These are phyloP conservation scores for Gossypium mustelinum DNA, from an alignment of 345 rosid genomes.

Conservation along the genomic window DNA sequence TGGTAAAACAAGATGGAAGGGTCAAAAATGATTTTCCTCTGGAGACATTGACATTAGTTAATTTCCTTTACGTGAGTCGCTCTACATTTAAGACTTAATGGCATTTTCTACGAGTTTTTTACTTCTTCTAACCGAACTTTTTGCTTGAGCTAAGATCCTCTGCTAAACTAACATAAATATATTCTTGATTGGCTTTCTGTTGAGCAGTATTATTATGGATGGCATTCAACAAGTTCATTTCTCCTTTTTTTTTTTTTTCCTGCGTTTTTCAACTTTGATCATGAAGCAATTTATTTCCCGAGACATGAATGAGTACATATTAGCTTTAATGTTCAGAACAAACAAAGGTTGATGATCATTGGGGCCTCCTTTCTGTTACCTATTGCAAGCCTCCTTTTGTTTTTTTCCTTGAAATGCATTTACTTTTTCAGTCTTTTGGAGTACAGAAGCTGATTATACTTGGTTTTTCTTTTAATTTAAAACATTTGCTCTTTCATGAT, in stretches of 20 bases:
- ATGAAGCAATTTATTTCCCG: not conserved
- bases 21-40: not conserved
- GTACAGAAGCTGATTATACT: not conserved
- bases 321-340: slow-evolving; percentile 19
- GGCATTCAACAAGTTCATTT: not conserved
- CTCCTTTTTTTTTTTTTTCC: not conserved
- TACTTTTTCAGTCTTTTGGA: slow-evolving; percentile 26
- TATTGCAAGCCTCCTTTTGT: slow-evolving; percentile 1
- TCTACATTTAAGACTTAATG: not conserved
- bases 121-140: slow-evolving; percentile 18
- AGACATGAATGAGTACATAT: not conserved
- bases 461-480: not conserved
- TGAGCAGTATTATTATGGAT: not conserved
- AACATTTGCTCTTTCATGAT: not conserved
- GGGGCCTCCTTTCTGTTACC: slow-evolving; percentile 9
- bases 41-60: not conserved
- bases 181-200: not conserved
- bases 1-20: not conserved
- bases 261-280: not conserved
- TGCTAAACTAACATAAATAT: not conserved
- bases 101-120: not conserved
- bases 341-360: slow-evolving; percentile 22
- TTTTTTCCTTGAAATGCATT: slow-evolving; percentile 24
- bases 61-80: not conserved
- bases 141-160: slow-evolving; percentile 15